Percentiles rank a stretch among this genome's conserved stretches.
Evolutionary conservation across 202 grass and related monocot species (phyloP).

Genomic region (Musa balbisiana): DNA sequence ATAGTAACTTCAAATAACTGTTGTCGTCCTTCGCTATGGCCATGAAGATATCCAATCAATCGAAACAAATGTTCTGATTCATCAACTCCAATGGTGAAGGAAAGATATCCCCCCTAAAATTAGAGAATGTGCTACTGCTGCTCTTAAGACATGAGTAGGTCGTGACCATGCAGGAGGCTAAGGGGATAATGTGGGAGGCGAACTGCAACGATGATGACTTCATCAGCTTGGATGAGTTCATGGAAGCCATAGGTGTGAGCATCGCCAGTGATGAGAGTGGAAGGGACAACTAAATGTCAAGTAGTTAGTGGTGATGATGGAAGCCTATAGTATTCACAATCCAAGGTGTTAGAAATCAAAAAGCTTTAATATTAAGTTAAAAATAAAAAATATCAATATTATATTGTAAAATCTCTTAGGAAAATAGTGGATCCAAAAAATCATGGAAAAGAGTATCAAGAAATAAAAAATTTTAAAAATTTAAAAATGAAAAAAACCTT

Average conservation of each 20-base stretch:
- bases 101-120: conserved; percentile 22
- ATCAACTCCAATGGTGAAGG: conserved; percentile 32
- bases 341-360: neutral
- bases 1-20: too few species aligned
- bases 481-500: too few species aligned
- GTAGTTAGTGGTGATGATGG: neutral
- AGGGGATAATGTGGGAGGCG: conserved; percentile 26
- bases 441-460: too few species aligned
- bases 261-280: neutral
- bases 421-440: too few species aligned
- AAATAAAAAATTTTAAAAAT: too few species aligned
- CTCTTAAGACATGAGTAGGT: conserved; percentile 6
- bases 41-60: conserved; percentile 9
- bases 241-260: conserved; percentile 10
- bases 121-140: conserved; percentile 21
- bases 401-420: too few species aligned
- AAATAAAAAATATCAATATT: too few species aligned
- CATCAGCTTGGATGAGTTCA: conserved; percentile 30
- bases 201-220: conserved; percentile 18
- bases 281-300: neutral
- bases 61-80: conserved; percentile 25
- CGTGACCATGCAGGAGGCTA: neutral
- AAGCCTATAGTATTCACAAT: conserved; percentile 24
- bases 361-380: too few species aligned
- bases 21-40: too few species aligned